Conservation (phyloP, 2,329 filamentous ascomycete species). For the Trichophaea hybrida region DNA sequence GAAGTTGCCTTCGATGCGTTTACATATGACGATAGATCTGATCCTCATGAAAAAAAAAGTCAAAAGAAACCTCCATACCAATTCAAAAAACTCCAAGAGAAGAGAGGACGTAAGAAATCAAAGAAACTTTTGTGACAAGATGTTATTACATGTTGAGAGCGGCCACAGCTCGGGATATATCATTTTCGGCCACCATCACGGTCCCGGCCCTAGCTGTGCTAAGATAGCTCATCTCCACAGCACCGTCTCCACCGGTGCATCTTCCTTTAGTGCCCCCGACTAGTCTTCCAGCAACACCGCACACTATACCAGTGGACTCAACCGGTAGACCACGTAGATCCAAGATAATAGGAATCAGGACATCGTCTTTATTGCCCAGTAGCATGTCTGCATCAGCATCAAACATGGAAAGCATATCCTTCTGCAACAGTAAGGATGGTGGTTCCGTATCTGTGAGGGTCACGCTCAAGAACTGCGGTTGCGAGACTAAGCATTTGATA, state of each 20-base stretch:
- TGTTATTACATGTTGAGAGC: constrained; percentile 40
- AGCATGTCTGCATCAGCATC: constrained; percentile 47
- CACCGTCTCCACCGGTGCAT: neutral
- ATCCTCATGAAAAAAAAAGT: neutral
- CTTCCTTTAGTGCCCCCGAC: constrained; percentile 45
- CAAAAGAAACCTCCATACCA: neutral
- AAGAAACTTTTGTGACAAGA: neutral
- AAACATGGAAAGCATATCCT: constrained; percentile 49
- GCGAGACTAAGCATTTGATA: constrained; percentile 44
- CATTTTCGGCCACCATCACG: constrained; percentile 66
- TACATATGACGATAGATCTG: too few relatives aligned
- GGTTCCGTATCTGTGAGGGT: constrained; percentile 61
- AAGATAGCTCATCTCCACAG: constrained; percentile 73
- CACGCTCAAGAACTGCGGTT: constrained; percentile 51
- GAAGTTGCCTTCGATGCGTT: too few relatives aligned
- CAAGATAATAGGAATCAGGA: constrained; percentile 72
- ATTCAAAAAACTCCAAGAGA: neutral
- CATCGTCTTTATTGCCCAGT: constrained; percentile 57
- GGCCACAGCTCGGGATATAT: constrained; percentile 57
- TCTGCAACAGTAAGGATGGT: constrained; percentile 59
- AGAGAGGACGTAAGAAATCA: neutral
- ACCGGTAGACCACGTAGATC: constrained; percentile 68
- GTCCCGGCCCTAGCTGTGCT: constrained; percentile 79
- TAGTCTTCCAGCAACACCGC: constrained; percentile 73
- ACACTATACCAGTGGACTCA: constrained; percentile 88